Conservation (phyloP, 2,329 filamentous ascomycete species). For the Aureobasidium leucospermi region DNA sequence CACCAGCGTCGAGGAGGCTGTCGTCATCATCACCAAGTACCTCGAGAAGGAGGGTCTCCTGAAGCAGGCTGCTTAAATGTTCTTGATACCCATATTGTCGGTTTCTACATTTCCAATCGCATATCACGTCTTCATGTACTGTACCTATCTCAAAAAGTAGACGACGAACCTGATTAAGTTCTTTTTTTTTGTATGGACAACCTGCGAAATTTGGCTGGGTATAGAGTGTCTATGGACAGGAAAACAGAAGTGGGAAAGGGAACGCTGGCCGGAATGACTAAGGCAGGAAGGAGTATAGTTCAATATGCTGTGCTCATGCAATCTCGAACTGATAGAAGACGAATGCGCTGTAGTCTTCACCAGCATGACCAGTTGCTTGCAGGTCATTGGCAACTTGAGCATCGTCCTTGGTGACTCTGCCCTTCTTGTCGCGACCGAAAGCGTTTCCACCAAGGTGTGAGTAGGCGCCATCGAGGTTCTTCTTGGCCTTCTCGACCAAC, state of each 20-base stretch:
- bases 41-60: conserved; percentile 62
- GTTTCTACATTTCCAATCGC: background rate
- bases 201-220: conserved; percentile 12
- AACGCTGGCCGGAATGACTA: background rate
- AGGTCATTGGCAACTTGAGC: conserved; percentile 71
- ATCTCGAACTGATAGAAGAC: conserved; percentile 96
- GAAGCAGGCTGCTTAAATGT: conserved; percentile 22
- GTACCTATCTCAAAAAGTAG: background rate
- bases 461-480: conserved; percentile 68
- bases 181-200: background rate
- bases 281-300: background rate
- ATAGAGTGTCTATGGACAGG: conserved; percentile 16
- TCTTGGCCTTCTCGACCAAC: conserved; percentile 62
- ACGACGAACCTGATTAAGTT: background rate
- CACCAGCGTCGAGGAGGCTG: conserved; percentile 80
- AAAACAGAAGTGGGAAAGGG: background rate
- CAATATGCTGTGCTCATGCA: conserved; percentile 29
- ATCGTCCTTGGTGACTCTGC: conserved; percentile 85
- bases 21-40: conserved; percentile 75
- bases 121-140: background rate
- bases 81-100: background rate
- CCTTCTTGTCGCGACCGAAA: conserved; percentile 88
- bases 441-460: conserved; percentile 93
- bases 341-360: conserved; percentile 80
- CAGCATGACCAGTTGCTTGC: conserved; percentile 62